phyloP scores from a whole-genome alignment of 768 basidiomycete species.

The Termitomyces sp. region DNA sequence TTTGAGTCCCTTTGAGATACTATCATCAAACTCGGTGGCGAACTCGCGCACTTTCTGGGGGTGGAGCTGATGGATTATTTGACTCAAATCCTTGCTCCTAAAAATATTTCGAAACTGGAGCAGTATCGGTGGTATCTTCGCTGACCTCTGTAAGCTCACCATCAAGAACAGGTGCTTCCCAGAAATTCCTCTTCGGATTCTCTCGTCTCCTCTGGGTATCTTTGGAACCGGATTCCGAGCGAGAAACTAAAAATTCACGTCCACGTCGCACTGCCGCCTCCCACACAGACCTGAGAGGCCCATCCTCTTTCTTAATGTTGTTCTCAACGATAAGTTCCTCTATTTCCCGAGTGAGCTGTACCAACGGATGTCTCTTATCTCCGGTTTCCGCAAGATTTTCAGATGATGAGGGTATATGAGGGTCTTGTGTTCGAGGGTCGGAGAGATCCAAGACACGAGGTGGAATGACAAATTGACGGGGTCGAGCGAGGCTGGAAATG shows the following conservation, averaged over 20 bases:
- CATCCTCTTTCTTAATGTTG: slow-evolving; percentile 52
- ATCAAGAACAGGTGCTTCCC: slow-evolving; percentile 1
- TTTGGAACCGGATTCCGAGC: neutral
- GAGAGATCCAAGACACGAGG: slow-evolving; percentile 6
- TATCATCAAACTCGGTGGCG: neutral
- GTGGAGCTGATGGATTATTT: neutral
- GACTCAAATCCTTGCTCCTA: neutral
- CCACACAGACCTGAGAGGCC: slow-evolving; percentile 53
- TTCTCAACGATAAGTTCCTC: slow-evolving; percentile 61
- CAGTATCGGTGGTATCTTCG: neutral
- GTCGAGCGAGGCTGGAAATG: slow-evolving; percentile 30
- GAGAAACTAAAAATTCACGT: neutral
- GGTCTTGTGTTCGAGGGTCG: neutral
- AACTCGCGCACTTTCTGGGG: neutral
- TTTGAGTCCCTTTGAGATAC: neutral
- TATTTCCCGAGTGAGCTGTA: slow-evolving; percentile 48
- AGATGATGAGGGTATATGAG: neutral
- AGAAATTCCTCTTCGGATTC: neutral
- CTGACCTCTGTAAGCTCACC: neutral
- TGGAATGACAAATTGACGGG: slow-evolving; percentile 25
- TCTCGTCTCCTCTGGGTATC: neutral
- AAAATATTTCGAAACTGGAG: neutral
- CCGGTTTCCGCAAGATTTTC: neutral
- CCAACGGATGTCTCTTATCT: slow-evolving; percentile 23
- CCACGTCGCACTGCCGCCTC: slow-evolving; percentile 31